phyloP scores from a whole-genome alignment of 306 rosid species.

The Oxytropis ochrocephala region DNA sequence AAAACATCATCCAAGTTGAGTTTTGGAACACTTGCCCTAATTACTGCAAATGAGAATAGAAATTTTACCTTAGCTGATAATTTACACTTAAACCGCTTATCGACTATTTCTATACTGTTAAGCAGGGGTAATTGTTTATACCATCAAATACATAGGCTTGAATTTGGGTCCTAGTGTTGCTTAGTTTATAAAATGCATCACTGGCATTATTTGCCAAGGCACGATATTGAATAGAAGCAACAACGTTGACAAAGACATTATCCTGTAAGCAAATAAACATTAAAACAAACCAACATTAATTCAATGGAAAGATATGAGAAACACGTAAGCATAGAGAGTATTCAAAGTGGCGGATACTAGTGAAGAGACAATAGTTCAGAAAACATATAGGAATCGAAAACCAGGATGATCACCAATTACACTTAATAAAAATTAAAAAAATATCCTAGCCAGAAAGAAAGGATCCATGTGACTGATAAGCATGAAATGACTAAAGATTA shows the following conservation, averaged over 20 bases:
- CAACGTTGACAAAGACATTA: slow-evolving; percentile 89
- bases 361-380: neutral
- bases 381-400: neutral
- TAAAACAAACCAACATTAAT: slow-evolving; percentile 12
- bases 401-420: neutral
- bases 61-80: slow-evolving; percentile 12
- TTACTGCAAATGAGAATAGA: slow-evolving; percentile 44
- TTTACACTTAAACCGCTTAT: neutral
- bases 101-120: neutral
- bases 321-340: neutral
- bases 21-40: slow-evolving; percentile 90
- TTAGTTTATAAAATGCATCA: slow-evolving; percentile 91
- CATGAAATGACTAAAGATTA: neutral
- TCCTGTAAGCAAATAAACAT: slow-evolving; percentile 43
- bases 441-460: neutral
- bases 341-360: neutral
- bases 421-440: neutral
- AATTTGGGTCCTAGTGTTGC: slow-evolving; percentile 80
- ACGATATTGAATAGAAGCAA: slow-evolving; percentile 87
- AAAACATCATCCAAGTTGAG: slow-evolving; percentile 80
- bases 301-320: neutral
- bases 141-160: slow-evolving; percentile 96
- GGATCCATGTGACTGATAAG: neutral
- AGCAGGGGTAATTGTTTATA: slow-evolving; percentile 31
- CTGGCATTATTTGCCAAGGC: slow-evolving; percentile 76